Base-by-base conservation (phyloP, 2,329 filamentous ascomycete species). In the Celoporthe dispersa region DNA sequence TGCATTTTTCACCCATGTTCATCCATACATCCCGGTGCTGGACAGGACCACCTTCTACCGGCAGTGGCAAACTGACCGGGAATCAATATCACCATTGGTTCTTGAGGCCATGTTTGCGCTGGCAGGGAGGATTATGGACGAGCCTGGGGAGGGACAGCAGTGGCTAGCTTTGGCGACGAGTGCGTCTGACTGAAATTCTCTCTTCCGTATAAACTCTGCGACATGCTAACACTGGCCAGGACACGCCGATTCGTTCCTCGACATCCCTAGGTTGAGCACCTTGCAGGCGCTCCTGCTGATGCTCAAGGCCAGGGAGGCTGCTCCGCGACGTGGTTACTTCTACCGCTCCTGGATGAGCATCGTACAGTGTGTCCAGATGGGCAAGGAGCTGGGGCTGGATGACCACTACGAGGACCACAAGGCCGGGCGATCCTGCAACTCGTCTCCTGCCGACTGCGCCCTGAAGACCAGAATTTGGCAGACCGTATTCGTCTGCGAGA, bases 311-410 rank as follows among this genome's bases (percentile, higher is more conserved):
- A 88, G 94, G 73, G 95, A 98, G 80, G 92, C 93, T n/a, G 90
- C 92, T 11, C 94, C 95, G 0, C 97, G 97, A 78, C 90, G 93
- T 71, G 96, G 96, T 1, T 98, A 98, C 78, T 98, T 96, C 80
- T 98, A 96, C 81, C 91, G 95, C 51, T 98, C 96, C 0, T 98
- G 96, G 95, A 97, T 98, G 89, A 93, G 92, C 6, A 90, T 97
- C 28, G 95, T 97, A 67, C 93, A 94, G 71, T 94, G 95, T 73
- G 91, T 97, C 9, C 91, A 94, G 62, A 97, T 98, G 93, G 94
- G 90, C 35, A 96, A 97, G 76, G 95, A 98, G 77, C 84, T 98
- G 41, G 93, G 94, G 28, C 84, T 98, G 7, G 91, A 98, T 77
- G 94, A 97, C 73, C 95, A 98, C 80, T 90, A 90, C 72, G 90